Evolutionary conservation across 2,329 filamentous ascomycete genomes (phyloP).

Genomic region (Fusarium concolor): DNA sequence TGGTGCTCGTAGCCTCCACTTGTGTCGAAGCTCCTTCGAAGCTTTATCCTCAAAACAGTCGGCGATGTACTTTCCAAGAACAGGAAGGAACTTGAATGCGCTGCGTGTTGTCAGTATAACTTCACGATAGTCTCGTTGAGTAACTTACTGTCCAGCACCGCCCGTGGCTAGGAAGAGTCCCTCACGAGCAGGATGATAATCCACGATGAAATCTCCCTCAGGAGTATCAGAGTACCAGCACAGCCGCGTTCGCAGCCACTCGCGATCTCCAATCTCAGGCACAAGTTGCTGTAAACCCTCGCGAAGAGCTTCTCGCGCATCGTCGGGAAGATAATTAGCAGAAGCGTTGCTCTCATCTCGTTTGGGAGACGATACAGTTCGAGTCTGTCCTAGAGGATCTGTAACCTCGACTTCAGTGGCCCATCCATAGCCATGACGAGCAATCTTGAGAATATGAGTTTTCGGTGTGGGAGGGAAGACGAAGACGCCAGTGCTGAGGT

Average conservation of each 20-base stretch:
- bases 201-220: constrained; percentile 71
- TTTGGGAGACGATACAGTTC: constrained; percentile 50
- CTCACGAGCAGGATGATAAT: constrained; percentile 62
- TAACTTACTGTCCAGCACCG: constrained; percentile 43
- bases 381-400: constrained; percentile 15
- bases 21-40: constrained; percentile 40
- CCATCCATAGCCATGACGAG: constrained; percentile 70
- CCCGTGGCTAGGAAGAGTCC: constrained; percentile 62
- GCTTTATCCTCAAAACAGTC: constrained; percentile 52
- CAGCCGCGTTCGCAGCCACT: constrained; percentile 63
- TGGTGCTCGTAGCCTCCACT: constrained; percentile 46
- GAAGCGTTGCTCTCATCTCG: constrained; percentile 52
- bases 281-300: constrained; percentile 64
- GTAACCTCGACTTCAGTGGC: constrained; percentile 45
- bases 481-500: constrained; percentile 65
- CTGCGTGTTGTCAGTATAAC: constrained; percentile 12
- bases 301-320: constrained; percentile 65
- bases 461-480: constrained; percentile 64
- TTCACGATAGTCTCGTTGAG: fast-evolving
- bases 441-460: constrained; percentile 67
- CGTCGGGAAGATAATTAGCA: constrained; percentile 59
- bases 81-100: constrained; percentile 39
- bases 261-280: constrained; percentile 63
- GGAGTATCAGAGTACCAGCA: constrained; percentile 77
- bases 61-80: constrained; percentile 40